These are phyloP conservation scores for Phascolomyces articulosus DNA, from an alignment of 371 early-diverging fungal genomes.

Conservation along the genomic window DNA sequence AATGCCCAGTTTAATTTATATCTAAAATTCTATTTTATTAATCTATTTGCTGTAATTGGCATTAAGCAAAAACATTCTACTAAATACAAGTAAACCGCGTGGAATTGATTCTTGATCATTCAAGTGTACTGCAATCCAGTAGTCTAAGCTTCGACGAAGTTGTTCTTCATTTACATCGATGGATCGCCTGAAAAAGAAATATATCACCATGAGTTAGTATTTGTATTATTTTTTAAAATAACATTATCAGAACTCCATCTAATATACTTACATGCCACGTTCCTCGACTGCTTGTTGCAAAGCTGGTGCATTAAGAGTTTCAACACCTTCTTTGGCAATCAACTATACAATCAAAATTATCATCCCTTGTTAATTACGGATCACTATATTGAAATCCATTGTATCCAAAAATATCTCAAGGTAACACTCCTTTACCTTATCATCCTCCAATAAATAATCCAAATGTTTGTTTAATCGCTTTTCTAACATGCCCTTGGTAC, in stretches of 20 bases:
- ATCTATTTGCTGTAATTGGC: constrained; percentile 45
- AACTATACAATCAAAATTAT: constrained; percentile 39
- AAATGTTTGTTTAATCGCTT: constrained; percentile 56
- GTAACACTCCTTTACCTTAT: constrained; percentile 38
- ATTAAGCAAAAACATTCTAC: constrained; percentile 63
- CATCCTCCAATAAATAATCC: constrained; percentile 56
- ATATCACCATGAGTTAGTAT: not conserved
- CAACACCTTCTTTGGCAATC: constrained; percentile 51
- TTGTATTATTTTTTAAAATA: not conserved
- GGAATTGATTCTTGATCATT: constrained; percentile 39
- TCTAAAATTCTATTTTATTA: not conserved
- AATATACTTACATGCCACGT: constrained; percentile 61
- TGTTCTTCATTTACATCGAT: constrained; percentile 47
- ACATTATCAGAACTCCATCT: not conserved
- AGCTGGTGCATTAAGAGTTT: constrained; percentile 42
- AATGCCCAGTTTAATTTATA: no score
- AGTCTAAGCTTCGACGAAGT: constrained; percentile 54
- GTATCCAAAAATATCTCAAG: no score
- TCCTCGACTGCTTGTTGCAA: constrained; percentile 62
- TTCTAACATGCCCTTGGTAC: constrained; percentile 55
- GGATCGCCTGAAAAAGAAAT: constrained; percentile 36
- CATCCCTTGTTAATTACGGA: no score
- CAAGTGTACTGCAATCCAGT: constrained; percentile 55
- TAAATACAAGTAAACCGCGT: constrained; percentile 59
- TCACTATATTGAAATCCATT: no score